Evolutionary conservation across 345 rosid genomes (phyloP).

Genomic region (Carallia pectinifolia): DNA sequence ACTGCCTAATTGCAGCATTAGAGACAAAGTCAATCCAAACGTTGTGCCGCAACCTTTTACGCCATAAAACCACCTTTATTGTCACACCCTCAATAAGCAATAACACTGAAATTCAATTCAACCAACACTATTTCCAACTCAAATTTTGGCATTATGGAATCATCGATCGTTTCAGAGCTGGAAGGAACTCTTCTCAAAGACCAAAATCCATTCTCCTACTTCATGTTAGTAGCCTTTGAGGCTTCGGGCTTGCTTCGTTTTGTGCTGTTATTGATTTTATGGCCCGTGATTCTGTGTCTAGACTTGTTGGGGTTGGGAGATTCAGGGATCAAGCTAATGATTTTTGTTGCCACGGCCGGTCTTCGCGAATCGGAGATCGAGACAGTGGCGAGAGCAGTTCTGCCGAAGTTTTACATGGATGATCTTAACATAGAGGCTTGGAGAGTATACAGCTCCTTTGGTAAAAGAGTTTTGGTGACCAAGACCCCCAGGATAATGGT

Average conservation of each 20-base stretch:
- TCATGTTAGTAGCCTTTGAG: slow-evolving; percentile 89
- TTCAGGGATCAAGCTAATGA: slow-evolving; percentile 55
- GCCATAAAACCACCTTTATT: slow-evolving; percentile 9
- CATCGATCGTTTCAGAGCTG: slow-evolving; percentile 68
- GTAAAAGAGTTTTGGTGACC: slow-evolving; percentile 67
- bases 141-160: slow-evolving; percentile 31
- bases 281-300: slow-evolving; percentile 70
- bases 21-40: slow-evolving; percentile 45
- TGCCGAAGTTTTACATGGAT: slow-evolving; percentile 84
- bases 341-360: slow-evolving; percentile 65
- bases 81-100: not conserved
- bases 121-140: not conserved
- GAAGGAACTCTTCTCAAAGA: slow-evolving; percentile 74
- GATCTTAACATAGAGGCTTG: slow-evolving; percentile 71
- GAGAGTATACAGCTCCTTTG: slow-evolving; percentile 56
- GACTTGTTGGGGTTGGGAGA: slow-evolving; percentile 45
- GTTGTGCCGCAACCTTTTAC: slow-evolving; percentile 16
- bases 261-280: slow-evolving; percentile 43
- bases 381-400: slow-evolving; percentile 80
- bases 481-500: slow-evolving; percentile 73
- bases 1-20: slow-evolving; percentile 43
- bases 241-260: slow-evolving; percentile 83
- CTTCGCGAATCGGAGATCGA: slow-evolving; percentile 59
- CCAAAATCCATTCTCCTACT: slow-evolving; percentile 65
- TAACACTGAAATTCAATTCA: not conserved